phyloP scores from a whole-genome alignment of 495 filamentous ascomycete species.

The Neurospora cerealis region DNA sequence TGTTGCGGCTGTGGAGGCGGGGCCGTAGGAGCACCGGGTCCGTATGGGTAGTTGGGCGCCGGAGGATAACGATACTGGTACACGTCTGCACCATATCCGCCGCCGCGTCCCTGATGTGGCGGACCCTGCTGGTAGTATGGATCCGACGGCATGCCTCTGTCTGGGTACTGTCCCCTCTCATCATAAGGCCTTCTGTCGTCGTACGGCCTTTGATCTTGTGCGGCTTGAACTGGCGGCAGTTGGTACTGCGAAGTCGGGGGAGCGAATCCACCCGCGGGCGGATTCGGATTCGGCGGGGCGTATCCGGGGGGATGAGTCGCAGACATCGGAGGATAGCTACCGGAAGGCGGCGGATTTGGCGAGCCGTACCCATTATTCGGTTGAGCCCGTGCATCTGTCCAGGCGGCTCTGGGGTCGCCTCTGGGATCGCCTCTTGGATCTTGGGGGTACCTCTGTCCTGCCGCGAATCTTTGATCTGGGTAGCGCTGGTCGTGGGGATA shows the following conservation, averaged over 20 bases:
- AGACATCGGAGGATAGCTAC: conserved; percentile 7
- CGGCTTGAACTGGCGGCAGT: conserved; percentile 4
- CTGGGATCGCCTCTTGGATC: conserved; percentile 3
- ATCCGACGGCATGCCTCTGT: conserved; percentile 1
- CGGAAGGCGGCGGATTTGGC: background rate
- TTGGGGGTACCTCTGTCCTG: conserved; percentile 3
- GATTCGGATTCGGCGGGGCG: conserved; percentile 2
- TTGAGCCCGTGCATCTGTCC: background rate
- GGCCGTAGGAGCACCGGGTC: conserved; percentile 12
- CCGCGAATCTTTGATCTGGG: background rate
- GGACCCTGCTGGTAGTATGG: conserved; percentile 13
- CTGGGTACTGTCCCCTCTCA: conserved; percentile 6
- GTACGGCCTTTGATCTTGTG: conserved; percentile 7
- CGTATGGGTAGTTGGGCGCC: conserved; percentile 12
- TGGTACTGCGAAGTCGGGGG: conserved; percentile 11
- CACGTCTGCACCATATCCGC: background rate
- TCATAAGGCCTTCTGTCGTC: conserved; percentile 6
- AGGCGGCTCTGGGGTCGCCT: background rate
- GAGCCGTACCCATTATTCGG: background rate
- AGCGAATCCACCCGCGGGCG: background rate
- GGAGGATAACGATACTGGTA: conserved; percentile 11
- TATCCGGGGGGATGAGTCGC: conserved; percentile 15
- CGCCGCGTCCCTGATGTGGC: conserved; percentile 5
- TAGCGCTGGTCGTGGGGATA: conserved; percentile 18
- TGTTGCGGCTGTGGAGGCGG: conserved; percentile 21